Base-by-base conservation (phyloP, 2,329 filamentous ascomycete species). In the Aureobasidium musti region DNA sequence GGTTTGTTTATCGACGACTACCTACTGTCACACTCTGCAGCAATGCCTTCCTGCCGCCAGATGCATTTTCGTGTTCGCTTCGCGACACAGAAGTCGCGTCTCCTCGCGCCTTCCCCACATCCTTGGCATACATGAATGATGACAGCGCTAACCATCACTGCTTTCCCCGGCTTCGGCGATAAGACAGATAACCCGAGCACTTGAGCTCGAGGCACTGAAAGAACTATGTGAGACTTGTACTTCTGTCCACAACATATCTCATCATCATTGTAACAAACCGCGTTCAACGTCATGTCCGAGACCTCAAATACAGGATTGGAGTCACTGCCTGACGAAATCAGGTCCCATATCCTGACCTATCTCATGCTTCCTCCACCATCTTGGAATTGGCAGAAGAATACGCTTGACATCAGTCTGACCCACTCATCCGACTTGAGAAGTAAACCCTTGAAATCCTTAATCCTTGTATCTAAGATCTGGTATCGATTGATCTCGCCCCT, bases 241-340 rank as follows among this genome's bases (percentile, higher is more conserved):
- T 52, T 30, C 7, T 30, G 19, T 5, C 7, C 5, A 52, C 28
- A 3, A 3, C 49, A 35, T 17, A n/a, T 11, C 5, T 52, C 17
- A 35, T 21, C 30, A 13, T 52, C 49, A 19, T 26, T n/a, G 14
- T 52, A 8, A 26, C 2, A 2, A 30, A 14, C 5, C 19, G n/a
- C 50, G 19, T 17, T 35, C 28, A 23, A 3, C 6, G 37, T 49
- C 28, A 49, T 28, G 14, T 19, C 39, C 1, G 30, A 49, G n/a
- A 19, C 39, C 17, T 13, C n/a, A 5, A 23, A 13, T 11, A 37
- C 13, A 21, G 39, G 41, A 13, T 19, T 74, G 73, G 52, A 72
- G 69, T 43, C 66, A 10, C 80, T 90, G 23, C 88, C 87, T 2
- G 85, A 84, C 69, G 88, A 91, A 77, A 77, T 90, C 53, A 76